phyloP scores from a whole-genome alignment of 345 rosid species.

The Sisymbrium irio region DNA sequence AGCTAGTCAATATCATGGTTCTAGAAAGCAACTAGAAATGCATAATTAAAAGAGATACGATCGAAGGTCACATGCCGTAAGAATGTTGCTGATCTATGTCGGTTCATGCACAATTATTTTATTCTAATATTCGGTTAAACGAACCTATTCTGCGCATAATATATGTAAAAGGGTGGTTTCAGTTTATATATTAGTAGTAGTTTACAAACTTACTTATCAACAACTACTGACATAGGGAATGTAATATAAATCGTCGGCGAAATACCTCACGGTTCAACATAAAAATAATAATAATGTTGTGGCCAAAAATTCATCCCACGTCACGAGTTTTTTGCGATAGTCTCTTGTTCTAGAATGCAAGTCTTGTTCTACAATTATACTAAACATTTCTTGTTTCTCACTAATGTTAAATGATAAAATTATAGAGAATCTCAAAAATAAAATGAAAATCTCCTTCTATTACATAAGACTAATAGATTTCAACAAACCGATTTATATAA shows the following conservation, averaged over 20 bases:
- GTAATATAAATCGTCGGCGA: slow-evolving; percentile 21
- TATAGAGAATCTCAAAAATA: background rate
- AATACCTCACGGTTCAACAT: slow-evolving; percentile 9
- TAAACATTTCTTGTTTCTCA: background rate
- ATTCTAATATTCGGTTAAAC: slow-evolving; percentile 2
- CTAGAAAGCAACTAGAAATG: background rate
- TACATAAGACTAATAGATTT: slow-evolving; percentile 10
- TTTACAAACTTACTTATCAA: background rate
- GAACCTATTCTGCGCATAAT: slow-evolving; percentile 13
- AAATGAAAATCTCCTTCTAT: background rate
- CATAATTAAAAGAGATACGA: slow-evolving; percentile 6
- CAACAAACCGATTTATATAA: background rate
- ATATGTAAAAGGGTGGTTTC: background rate
- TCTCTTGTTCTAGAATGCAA: background rate
- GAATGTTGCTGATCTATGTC: slow-evolving; percentile 30
- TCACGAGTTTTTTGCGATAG: slow-evolving; percentile 2
- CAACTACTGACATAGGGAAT: slow-evolving; percentile 1
- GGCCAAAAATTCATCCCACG: background rate
- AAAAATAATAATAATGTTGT: background rate
- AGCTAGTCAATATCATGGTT: slow-evolving; percentile 15
- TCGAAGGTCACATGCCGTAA: slow-evolving; percentile 22
- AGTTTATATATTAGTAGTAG: background rate
- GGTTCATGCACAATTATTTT: slow-evolving; percentile 31
- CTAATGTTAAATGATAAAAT: background rate
- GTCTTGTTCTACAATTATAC: background rate